Conservation (phyloP, 768 basidiomycete genomes). For the Mycena floridula region DNA sequence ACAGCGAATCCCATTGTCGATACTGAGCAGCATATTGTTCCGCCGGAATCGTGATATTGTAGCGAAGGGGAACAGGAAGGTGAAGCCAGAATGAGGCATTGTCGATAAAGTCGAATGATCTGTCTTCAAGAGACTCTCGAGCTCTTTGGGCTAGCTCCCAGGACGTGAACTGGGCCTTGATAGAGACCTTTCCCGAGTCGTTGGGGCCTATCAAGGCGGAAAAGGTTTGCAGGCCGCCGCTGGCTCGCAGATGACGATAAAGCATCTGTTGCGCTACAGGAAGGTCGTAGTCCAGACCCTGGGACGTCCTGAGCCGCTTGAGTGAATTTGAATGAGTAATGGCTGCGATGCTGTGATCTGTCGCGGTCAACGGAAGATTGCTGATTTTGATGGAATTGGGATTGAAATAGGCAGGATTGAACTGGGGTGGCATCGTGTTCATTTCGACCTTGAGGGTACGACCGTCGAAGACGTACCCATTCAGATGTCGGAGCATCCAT, state of each 20-base stretch:
- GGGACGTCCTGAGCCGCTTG: constrained; percentile 16
- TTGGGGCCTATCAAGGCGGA: constrained; percentile 7
- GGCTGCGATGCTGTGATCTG: constrained; percentile 16
- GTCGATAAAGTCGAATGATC: constrained; percentile 20
- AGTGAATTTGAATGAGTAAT: constrained; percentile 23
- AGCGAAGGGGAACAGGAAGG: constrained; percentile 45
- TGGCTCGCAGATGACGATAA: constrained; percentile 12
- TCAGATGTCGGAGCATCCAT: constrained; percentile 27
- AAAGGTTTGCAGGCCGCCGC: constrained; percentile 14
- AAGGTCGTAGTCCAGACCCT: constrained; percentile 9
- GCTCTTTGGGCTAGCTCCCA: constrained; percentile 43
- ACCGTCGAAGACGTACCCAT: constrained; percentile 29
- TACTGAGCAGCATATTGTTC: constrained; percentile 49
- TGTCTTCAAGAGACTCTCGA: constrained; percentile 27
- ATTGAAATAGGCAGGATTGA: constrained; percentile 14
- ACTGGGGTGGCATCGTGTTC: constrained; percentile 31
- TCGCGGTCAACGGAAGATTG: constrained; percentile 27
- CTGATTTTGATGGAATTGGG: constrained; percentile 35
- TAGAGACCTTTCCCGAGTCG: constrained; percentile 23
- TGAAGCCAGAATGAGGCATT: constrained; percentile 29
- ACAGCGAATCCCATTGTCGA: constrained; percentile 40
- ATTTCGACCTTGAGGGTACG: constrained; percentile 40
- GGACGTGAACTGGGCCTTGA: constrained; percentile 39
- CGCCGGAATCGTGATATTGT: constrained; percentile 38
- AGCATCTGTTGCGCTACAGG: constrained; percentile 17